Percentiles rank a stretch among this genome's conserved stretches.
Evolutionary conservation across 257 asterid genomes (phyloP).

Genomic region (Ocimum tenuiflorum): DNA sequence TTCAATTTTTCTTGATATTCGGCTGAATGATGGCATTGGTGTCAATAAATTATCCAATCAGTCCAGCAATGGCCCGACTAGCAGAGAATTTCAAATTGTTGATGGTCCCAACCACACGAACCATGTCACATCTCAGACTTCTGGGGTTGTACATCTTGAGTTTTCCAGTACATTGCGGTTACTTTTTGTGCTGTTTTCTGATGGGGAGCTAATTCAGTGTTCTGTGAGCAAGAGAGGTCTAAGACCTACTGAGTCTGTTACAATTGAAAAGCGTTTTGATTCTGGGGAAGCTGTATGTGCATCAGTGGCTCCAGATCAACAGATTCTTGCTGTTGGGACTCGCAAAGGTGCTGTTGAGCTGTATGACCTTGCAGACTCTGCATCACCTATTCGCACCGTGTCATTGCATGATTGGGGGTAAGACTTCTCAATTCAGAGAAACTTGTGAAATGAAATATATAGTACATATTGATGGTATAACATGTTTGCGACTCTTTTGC

Average conservation of each 20-base stretch:
- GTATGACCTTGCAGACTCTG: slow-evolving; percentile 81
- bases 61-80: slow-evolving; percentile 53
- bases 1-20: slow-evolving; percentile 50
- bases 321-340: slow-evolving; percentile 95
- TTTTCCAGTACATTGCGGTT: slow-evolving; percentile 50
- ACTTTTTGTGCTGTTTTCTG: slow-evolving; percentile 68
- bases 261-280: slow-evolving; percentile 60
- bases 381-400: slow-evolving; percentile 68
- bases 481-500: too few species aligned
- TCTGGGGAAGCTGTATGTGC: slow-evolving; percentile 80
- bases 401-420: slow-evolving; percentile 98
- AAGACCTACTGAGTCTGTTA: slow-evolving; percentile 54
- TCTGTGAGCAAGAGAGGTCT: slow-evolving; percentile 91
- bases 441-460: slow-evolving; percentile 17
- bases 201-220: slow-evolving; percentile 70
- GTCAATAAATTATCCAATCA: slow-evolving; percentile 40
- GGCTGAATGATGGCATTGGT: slow-evolving; percentile 35
- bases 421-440: slow-evolving; percentile 29
- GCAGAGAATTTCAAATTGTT: slow-evolving; percentile 37
- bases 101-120: slow-evolving; percentile 31
- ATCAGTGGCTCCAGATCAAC: slow-evolving; percentile 89
- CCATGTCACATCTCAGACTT: slow-evolving; percentile 31
- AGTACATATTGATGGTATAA: slow-evolving; percentile 16
- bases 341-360: slow-evolving; percentile 75
- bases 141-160: slow-evolving; percentile 71